Evolutionary conservation across 2,329 filamentous ascomycete species (phyloP).

Genomic region (Amauroascus verrucosus): DNA sequence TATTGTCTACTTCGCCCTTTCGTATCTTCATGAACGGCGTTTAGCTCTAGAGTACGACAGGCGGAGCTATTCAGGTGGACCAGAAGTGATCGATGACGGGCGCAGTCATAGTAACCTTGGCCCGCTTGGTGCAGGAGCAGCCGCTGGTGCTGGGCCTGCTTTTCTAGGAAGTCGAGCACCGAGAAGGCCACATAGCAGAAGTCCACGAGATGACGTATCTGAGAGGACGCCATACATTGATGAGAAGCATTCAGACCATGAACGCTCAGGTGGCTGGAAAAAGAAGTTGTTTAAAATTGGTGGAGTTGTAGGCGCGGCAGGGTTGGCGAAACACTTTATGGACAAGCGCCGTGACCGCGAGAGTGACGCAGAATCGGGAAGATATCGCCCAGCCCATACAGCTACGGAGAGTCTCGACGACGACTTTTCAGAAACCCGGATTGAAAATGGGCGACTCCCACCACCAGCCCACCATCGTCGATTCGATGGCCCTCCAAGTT

Average conservation of each 20-base stretch:
- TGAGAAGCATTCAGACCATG: slow-evolving; percentile 54
- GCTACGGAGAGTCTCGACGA: slow-evolving; percentile 36
- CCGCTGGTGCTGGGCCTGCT: slow-evolving; percentile 49
- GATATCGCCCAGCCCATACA: slow-evolving; percentile 44
- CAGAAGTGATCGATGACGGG: slow-evolving; percentile 42
- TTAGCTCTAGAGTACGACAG: slow-evolving; percentile 48
- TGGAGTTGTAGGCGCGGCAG: slow-evolving; percentile 53
- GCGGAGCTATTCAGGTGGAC: slow-evolving; percentile 46
- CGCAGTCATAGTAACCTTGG: slow-evolving; percentile 37
- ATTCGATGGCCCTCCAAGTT: slow-evolving; percentile 26
- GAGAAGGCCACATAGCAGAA: slow-evolving; percentile 33
- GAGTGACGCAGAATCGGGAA: slow-evolving; percentile 43
- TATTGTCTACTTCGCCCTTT: slow-evolving; percentile 67
- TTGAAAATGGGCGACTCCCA: slow-evolving; percentile 47
- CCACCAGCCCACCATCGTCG: slow-evolving; percentile 25
- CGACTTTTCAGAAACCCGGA: slow-evolving; percentile 30
- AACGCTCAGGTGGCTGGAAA: slow-evolving; percentile 46
- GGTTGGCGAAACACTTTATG: slow-evolving; percentile 50
- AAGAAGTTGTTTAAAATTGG: slow-evolving; percentile 52
- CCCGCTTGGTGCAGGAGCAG: slow-evolving; percentile 45
- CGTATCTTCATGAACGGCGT: slow-evolving; percentile 54
- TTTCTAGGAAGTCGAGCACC: slow-evolving; percentile 35
- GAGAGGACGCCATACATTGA: slow-evolving; percentile 47
- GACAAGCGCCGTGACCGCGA: slow-evolving; percentile 48
- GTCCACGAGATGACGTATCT: slow-evolving; percentile 35